These are phyloP conservation scores for Climacium dendroides DNA, from an alignment of 225 moss, liverwort and hornwort species.

Conservation along the genomic window DNA sequence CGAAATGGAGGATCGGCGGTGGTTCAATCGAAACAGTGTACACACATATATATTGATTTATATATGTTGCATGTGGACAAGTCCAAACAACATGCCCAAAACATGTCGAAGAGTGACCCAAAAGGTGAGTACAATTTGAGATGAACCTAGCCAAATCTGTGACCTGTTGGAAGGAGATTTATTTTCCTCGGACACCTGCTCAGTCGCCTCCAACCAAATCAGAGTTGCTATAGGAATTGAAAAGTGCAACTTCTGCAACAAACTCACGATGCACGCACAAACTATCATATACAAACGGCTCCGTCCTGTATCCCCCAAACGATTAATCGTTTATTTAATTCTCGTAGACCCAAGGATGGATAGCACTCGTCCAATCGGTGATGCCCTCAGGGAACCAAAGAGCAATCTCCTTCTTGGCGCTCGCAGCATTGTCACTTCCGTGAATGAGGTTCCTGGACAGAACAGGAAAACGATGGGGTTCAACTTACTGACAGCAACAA, in stretches of 20 bases:
- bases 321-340: neutral
- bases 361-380: conserved; percentile 35
- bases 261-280: neutral
- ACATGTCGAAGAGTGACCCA: neutral
- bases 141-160: neutral
- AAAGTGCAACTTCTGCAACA: neutral
- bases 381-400: conserved; percentile 65
- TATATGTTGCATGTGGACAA: neutral
- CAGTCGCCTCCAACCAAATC: neutral
- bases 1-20: neutral
- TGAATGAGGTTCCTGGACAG: conserved; percentile 80
- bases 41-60: neutral
- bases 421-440: conserved; percentile 60
- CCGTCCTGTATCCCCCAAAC: neutral
- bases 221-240: neutral
- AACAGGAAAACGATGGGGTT: neutral
- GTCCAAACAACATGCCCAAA: neutral
- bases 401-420: conserved; percentile 56
- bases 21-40: too few species aligned
- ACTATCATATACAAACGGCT: neutral
- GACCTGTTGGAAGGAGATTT: neutral
- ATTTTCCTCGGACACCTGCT: neutral
- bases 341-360: too few species aligned
- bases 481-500: neutral
- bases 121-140: neutral